Evolutionary conservation across 2,329 filamentous ascomycete species (phyloP).

Genomic region (Claviceps fusiformis): DNA sequence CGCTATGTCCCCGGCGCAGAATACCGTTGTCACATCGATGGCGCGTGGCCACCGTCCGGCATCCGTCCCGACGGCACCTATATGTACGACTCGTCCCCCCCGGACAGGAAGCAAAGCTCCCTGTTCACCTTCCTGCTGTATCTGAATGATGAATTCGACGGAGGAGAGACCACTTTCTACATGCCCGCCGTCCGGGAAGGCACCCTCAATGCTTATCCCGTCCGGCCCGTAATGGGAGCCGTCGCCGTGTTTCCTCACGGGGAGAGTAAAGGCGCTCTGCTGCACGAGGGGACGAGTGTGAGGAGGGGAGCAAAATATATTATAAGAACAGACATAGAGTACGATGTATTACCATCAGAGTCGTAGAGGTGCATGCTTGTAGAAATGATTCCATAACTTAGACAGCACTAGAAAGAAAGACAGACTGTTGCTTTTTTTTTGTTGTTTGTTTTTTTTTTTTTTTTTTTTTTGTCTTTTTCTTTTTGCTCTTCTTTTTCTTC

Average conservation of each 20-base stretch:
- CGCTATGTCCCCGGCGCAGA: constrained; percentile 61
- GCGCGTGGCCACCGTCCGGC: constrained; percentile 59
- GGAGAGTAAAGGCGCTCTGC: constrained; percentile 47
- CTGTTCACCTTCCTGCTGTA: constrained; percentile 59
- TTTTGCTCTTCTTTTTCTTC: no score
- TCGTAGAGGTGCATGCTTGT: neutral
- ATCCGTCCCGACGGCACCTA: constrained; percentile 45
- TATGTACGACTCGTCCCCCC: constrained; percentile 52
- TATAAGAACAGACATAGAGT: constrained; percentile 58
- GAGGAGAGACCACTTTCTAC: constrained; percentile 60
- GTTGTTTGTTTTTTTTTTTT: no score
- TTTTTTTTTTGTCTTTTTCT: no score
- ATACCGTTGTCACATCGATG: constrained; percentile 58
- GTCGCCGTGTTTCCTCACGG: constrained; percentile 59
- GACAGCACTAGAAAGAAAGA: neutral
- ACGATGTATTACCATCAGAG: constrained; percentile 38
- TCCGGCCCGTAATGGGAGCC: constrained; percentile 54
- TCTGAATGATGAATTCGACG: constrained; percentile 58
- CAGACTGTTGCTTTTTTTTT: no score
- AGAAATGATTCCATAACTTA: neutral
- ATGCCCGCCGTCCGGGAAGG: constrained; percentile 50
- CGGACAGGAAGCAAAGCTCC: constrained; percentile 46
- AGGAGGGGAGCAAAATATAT: constrained; percentile 54
- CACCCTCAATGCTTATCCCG: constrained; percentile 53
- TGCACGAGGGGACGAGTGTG: constrained; percentile 61